Evolutionary conservation across 1,284 basidiomycete genomes (phyloP), one percentile per base, ranked within the genome.

Genomic region (Ustilago hordei): DNA sequence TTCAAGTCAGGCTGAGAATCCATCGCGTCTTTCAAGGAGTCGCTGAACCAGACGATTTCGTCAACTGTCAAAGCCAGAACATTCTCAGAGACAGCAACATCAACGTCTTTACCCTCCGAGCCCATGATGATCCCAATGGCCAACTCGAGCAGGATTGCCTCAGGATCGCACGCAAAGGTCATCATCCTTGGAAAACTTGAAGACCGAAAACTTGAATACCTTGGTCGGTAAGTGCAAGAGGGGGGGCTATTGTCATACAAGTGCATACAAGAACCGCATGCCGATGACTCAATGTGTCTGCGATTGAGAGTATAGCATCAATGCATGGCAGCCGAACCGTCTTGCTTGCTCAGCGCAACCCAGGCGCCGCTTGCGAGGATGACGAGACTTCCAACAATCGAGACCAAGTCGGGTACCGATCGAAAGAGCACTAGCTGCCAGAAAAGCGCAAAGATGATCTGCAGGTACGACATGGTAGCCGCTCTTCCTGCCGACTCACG

Each of bases 41-140:
- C 3, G 90, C 91, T 61, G 97, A 99, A 86, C 97, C 97, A 7
- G 91, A 91, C 61, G 97, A 99, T 87, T 99, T 98, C 86, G 96
- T 99, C 8, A 89, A 91, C 23, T 98, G 96, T 84, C 92, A 96
- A 84, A 95, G 96, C 4, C 92, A 93, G 15, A 89, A 89, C 75
- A 91, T 91, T 78, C 86, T 99, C 73, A 89, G 89, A 80, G 89
- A 92, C 41, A 91, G 91, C 4, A 93, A 93, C 1, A 90, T 96
- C 4, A 88, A 92, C 52, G 91, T 99, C 0, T 82, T 91, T 34
- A 93, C 93, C 88, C 84, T 96, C 12, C 36, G 45, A 15, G 54
- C 65, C 2, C 34, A 32, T 9, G 8, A 53, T 11, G 32, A 59
- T 36, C 43, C 53, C 5, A 53, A 63, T 4, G 61, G 55, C 4